A percentile compares a stretch with the other conserved stretches of the same genome.
These are phyloP conservation scores for Thymus mandschuricus DNA, from an alignment of 257 asterid species.

Conservation along the genomic window DNA sequence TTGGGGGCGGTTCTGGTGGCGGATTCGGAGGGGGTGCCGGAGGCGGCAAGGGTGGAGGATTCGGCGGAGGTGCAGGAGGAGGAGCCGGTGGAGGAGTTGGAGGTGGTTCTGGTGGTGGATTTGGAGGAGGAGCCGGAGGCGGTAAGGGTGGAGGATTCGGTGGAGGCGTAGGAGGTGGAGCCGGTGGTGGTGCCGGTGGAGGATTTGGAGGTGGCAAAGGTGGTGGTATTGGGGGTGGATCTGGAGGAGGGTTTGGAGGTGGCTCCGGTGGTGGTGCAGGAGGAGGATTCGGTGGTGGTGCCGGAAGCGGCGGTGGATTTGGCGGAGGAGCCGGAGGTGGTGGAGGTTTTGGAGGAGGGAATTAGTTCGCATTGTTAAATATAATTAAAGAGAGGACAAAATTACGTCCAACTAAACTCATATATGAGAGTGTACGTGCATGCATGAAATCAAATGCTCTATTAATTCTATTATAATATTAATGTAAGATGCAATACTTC, in stretches of 20 bases:
- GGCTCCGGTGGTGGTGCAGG: conserved; percentile 27
- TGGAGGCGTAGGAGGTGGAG: conserved; percentile 29
- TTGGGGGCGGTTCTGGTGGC: conserved; percentile 25
- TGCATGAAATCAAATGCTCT: conserved; percentile 19
- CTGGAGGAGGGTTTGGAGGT: conserved; percentile 24
- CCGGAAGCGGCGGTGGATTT: conserved; percentile 23
- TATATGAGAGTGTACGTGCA: background rate
- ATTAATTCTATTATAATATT: no score
- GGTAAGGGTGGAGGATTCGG: conserved; percentile 17
- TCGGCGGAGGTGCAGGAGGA: conserved; percentile 26
- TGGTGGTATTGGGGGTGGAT: conserved; percentile 31
- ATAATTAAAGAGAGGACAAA: background rate
- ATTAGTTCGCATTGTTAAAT: background rate
- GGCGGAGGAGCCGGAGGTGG: conserved; percentile 33
- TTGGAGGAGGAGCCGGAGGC: conserved; percentile 2
- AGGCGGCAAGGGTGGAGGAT: conserved; percentile 22
- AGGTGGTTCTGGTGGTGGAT: conserved; percentile 28
- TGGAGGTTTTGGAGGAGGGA: conserved; percentile 29
- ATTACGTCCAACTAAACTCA: conserved; percentile 9
- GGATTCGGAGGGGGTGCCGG: conserved; percentile 27
- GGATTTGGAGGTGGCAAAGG: conserved; percentile 34
- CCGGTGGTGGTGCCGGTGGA: conserved; percentile 30
- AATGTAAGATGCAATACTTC: background rate
- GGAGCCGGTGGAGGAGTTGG: conserved; percentile 32
- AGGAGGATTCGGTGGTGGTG: conserved; percentile 10